Conservation (phyloP, 768 basidiomycete species). For the Tulasnella sp. region DNA sequence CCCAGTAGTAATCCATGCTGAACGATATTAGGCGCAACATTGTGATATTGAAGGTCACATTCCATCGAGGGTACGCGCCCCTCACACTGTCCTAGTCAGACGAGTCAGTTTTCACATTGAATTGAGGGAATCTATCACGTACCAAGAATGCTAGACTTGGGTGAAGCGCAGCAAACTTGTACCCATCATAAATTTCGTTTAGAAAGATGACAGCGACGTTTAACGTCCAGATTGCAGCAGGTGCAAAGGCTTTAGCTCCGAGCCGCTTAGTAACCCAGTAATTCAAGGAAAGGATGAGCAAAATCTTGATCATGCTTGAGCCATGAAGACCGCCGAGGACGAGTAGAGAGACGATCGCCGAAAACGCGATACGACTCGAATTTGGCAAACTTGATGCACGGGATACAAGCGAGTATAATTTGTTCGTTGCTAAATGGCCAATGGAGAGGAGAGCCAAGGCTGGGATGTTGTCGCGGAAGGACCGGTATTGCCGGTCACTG, state of each 20-base stretch:
- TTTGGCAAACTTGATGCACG: constrained; percentile 11
- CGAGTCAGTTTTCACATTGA: constrained; percentile 16
- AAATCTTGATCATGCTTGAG: constrained; percentile 65
- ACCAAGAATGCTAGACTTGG: constrained; percentile 55
- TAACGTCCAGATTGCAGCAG: constrained; percentile 64
- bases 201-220: constrained; percentile 65
- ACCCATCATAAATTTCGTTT: constrained; percentile 72
- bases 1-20: constrained; percentile 90
- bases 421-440: constrained; percentile 52
- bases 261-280: constrained; percentile 50
- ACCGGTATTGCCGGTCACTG: constrained; percentile 83
- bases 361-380: constrained; percentile 47
- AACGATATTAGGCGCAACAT: constrained; percentile 91
- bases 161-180: constrained; percentile 52
- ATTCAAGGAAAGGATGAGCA: constrained; percentile 61
- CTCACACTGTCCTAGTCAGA: constrained; percentile 45
- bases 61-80: constrained; percentile 87
- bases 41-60: constrained; percentile 90
- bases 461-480: constrained; percentile 74
- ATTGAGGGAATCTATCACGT: constrained; percentile 26
- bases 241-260: constrained; percentile 39
- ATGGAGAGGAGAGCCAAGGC: constrained; percentile 46
- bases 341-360: constrained; percentile 50
- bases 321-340: constrained; percentile 77
- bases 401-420: constrained; percentile 36